These are phyloP conservation scores for Nitzschia sp. DNA, from an alignment of 108 stramenopile genomes.

Conservation along the genomic window DNA sequence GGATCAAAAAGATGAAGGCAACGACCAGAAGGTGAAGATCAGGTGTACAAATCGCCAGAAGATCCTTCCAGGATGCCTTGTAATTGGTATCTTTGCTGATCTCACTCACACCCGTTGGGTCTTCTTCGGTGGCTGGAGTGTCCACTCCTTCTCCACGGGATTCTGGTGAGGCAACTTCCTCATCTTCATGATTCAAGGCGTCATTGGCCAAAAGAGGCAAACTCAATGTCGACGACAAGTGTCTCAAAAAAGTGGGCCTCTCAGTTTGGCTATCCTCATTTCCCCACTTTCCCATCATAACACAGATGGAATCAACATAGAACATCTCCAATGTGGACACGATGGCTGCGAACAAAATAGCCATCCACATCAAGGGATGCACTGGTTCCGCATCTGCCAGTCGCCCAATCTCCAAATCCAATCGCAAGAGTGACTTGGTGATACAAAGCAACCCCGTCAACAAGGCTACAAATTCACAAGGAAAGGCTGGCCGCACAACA, in stretches of 20 bases:
- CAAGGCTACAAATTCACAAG: conserved; percentile 31
- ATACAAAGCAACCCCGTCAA: conserved; percentile 34
- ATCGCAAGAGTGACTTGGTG: conserved; percentile 49
- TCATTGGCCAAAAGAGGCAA: conserved; percentile 43
- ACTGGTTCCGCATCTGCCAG: conserved; percentile 27
- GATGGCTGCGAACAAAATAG: conserved; percentile 34
- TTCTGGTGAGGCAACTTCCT: background rate
- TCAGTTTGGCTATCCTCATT: background rate
- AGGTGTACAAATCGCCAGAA: conserved; percentile 37
- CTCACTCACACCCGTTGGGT: conserved; percentile 39
- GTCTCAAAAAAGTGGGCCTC: conserved; percentile 13
- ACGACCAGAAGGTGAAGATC: conserved; percentile 44
- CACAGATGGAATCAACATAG: conserved; percentile 29
- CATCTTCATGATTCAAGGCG: conserved; percentile 1
- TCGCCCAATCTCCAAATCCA: conserved; percentile 50
- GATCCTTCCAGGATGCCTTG: conserved; percentile 49
- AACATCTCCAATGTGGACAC: conserved; percentile 34
- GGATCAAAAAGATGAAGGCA: conserved; percentile 52
- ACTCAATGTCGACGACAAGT: conserved; percentile 37
- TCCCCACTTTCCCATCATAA: conserved; percentile 29
- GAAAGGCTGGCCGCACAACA: conserved; percentile 38
- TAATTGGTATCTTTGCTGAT: conserved; percentile 53
- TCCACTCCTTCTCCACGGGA: conserved; percentile 6
- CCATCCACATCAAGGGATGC: conserved; percentile 53
- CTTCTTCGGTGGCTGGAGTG: conserved; percentile 12